Evolutionary conservation across 768 basidiomycete species (phyloP).

Genomic region (Macrolepiota dolichaula): DNA sequence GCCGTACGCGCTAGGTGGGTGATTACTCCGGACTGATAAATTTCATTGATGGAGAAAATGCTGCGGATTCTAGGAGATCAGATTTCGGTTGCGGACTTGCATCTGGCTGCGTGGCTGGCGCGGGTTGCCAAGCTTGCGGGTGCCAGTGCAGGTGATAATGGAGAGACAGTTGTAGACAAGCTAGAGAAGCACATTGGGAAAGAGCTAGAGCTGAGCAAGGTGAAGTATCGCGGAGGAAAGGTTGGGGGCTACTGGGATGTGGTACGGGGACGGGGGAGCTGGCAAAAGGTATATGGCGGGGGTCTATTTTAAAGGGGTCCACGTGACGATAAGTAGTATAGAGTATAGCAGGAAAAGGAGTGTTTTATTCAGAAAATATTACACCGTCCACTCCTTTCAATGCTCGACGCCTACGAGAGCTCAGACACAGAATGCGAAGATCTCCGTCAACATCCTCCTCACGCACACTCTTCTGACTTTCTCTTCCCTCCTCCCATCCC

Average conservation of each 20-base stretch:
- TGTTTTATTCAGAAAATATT: no score
- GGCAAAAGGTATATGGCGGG: constrained; percentile 59
- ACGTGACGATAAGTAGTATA: neutral
- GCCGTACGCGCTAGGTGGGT: constrained; percentile 62
- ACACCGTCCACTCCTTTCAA: constrained; percentile 16
- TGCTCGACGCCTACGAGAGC: constrained; percentile 40
- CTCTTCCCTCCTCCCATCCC: constrained; percentile 29
- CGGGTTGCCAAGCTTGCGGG: constrained; percentile 58
- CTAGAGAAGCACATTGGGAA: constrained; percentile 50
- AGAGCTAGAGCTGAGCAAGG: constrained; percentile 41
- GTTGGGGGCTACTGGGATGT: constrained; percentile 73
- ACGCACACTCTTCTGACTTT: constrained; percentile 17
- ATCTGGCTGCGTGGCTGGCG: constrained; percentile 74
- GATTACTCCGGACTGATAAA: neutral
- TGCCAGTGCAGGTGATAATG: constrained; percentile 46
- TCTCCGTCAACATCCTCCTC: neutral
- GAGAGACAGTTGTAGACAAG: constrained; percentile 44
- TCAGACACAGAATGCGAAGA: constrained; percentile 42
- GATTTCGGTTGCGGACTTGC: constrained; percentile 76
- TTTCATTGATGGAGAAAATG: neutral
- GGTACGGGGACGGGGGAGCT: constrained; percentile 62
- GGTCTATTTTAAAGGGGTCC: constrained; percentile 37
- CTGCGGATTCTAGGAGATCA: constrained; percentile 68
- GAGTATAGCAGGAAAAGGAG: no score
- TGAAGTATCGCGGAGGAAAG: constrained; percentile 41